Base-by-base conservation (phyloP, 176 grass and related monocot genomes). In the Themeda triandra region DNA sequence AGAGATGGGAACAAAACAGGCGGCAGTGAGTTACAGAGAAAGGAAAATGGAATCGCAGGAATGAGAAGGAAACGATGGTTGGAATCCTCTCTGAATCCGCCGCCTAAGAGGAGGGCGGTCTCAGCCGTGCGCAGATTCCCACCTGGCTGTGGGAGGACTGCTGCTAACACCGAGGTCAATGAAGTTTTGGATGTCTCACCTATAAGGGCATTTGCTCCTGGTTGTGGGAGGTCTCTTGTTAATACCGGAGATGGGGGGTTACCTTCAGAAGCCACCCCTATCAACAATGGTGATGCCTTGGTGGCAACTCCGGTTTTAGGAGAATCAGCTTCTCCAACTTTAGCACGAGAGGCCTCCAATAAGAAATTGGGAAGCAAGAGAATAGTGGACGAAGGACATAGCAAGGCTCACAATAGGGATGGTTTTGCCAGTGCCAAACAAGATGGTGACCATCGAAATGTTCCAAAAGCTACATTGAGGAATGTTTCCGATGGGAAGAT, bases 51-150 rank as follows among this genome's bases (percentile, higher is more conserved):
- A 8, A 15, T 46, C 56, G 58, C 72, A 83, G 30, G 58, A 66
- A 48, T 31, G 35, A 68, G 36, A 86, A 78, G 28, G 28, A 92
- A 90, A 73, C 83, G 91, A 37, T 80, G 77, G 68, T 78, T 93
- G 75, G 85, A 17, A 3, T 88, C 91, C 23, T 78, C 56, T 37
- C 3, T 92, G 62, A 89, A 87, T 69, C 83, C 84, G 6, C 87
- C 60, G 13, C 91, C 89, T 23, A 90, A 86, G 80, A 91, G 72
- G 82, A 90, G 83, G 77, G 49, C 56, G 1, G 70, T 89, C 33
- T 90, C 83, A 19, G 91, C 87, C 0, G 5, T 88, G 28, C 91
- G 89, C 40, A 80, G 13, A 32, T 92, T 82, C 80, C 92, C 96
- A 21, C 84, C 79, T n/a, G 83, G 85, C 14, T 95, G 91, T 72